phyloP scores from a whole-genome alignment of 2,329 filamentous ascomycete species.

The Cladosporium sp. region DNA sequence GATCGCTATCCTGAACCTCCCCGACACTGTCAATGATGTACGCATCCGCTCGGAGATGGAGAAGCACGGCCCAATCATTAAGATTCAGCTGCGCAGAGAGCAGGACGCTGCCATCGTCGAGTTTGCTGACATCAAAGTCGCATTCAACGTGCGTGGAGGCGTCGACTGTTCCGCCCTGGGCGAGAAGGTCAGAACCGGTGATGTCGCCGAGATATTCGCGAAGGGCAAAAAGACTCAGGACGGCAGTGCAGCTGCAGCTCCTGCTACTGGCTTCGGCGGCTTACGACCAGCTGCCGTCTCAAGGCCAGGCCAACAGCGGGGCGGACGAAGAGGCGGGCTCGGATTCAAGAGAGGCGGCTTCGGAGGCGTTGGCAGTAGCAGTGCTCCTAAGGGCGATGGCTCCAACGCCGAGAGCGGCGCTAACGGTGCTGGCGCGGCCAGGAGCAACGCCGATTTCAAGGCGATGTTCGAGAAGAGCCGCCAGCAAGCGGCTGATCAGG shows the following conservation, averaged over 20 bases:
- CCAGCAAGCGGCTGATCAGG: neutral
- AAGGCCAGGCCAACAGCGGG: constrained; percentile 49
- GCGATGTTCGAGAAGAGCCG: constrained; percentile 51
- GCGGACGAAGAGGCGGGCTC: constrained; percentile 51
- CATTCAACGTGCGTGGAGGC: constrained; percentile 67
- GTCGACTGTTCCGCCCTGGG: constrained; percentile 46
- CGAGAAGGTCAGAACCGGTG: constrained; percentile 49
- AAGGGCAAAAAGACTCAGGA: constrained; percentile 46
- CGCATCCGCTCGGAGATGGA: constrained; percentile 75
- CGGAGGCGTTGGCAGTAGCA: constrained; percentile 28
- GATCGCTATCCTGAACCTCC: constrained; percentile 79
- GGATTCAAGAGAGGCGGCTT: constrained; percentile 50
- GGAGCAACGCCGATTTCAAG: constrained; percentile 62
- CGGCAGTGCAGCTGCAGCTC: constrained; percentile 37
- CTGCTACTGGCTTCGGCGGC: constrained; percentile 30
- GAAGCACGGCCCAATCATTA: constrained; percentile 69
- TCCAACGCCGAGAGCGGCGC: constrained; percentile 27
- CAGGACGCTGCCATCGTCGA: constrained; percentile 87
- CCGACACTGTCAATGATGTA: constrained; percentile 89
- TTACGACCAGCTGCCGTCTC: constrained; percentile 38
- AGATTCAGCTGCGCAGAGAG: constrained; percentile 76
- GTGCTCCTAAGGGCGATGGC: neutral
- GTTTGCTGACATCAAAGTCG: constrained; percentile 68
- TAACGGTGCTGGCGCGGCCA: constrained; percentile 41
- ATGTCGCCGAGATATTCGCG: constrained; percentile 53